A percentile compares a stretch with the other conserved stretches of the same genome.
These are phyloP conservation scores for Chalaropsis ovoidea DNA, from an alignment of 2,329 filamentous ascomycete species.

Conservation along the genomic window DNA sequence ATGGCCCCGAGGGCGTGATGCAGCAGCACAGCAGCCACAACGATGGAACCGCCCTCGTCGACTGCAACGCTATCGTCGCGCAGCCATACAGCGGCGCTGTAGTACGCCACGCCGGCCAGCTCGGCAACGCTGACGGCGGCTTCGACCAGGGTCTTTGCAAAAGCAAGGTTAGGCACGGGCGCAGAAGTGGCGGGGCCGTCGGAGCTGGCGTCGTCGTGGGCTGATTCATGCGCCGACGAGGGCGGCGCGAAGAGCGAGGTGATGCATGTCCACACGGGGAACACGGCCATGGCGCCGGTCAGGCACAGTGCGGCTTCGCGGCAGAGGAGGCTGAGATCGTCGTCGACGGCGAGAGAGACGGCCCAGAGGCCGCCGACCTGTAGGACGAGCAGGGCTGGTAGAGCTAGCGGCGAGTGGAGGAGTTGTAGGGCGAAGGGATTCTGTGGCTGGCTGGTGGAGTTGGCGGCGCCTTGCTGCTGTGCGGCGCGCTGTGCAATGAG, in stretches of 20 bases:
- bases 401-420: conserved; percentile 22
- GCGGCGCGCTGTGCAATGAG: conserved; percentile 21
- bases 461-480: background rate
- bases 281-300: conserved; percentile 21
- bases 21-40: conserved; percentile 18
- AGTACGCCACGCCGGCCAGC: conserved; percentile 22
- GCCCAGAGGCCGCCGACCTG: conserved; percentile 22
- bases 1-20: conserved; percentile 18
- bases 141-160: background rate
- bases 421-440: conserved; percentile 22
- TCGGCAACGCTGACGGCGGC: conserved; percentile 19
- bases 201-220: background rate
- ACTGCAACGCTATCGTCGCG: conserved; percentile 22
- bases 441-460: background rate
- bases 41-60: conserved; percentile 21
- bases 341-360: conserved; percentile 12
- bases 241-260: conserved; percentile 7
- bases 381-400: conserved; percentile 16
- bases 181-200: background rate
- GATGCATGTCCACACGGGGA: conserved; percentile 23
- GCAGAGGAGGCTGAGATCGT: conserved; percentile 19
- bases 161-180: background rate
- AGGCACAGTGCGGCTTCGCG: conserved; percentile 22
- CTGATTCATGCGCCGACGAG: background rate
- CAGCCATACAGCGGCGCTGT: conserved; percentile 20